Evolutionary conservation across 768 basidiomycete genomes (phyloP).

Genomic region (Sarcodon sp.): DNA sequence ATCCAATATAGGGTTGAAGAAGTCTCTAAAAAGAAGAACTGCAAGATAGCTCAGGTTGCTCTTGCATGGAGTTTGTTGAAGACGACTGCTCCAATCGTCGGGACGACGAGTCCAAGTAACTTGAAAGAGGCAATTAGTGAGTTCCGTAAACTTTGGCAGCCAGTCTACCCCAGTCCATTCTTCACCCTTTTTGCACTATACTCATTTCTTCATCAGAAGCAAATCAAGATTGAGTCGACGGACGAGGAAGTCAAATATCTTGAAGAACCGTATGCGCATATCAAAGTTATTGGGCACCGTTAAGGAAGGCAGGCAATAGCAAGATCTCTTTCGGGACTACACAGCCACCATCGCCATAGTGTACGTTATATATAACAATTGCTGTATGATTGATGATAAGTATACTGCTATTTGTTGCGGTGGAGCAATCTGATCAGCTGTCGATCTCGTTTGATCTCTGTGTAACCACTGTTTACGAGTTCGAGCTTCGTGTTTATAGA

Average conservation of each 20-base stretch:
- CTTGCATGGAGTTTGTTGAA: constrained; percentile 28
- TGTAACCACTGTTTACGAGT: too few species aligned
- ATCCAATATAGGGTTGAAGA: constrained; percentile 19
- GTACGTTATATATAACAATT: too few species aligned
- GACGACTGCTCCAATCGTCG: constrained; percentile 26
- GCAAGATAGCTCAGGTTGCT: constrained; percentile 32
- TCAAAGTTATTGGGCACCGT: constrained; percentile 28
- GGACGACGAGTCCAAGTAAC: constrained; percentile 18
- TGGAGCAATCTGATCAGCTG: too few species aligned
- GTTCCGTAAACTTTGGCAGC: not conserved
- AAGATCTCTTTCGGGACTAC: too few species aligned
- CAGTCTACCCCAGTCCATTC: too few species aligned
- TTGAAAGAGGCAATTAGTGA: constrained; percentile 22
- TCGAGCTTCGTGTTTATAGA: too few species aligned
- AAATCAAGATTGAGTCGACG: constrained; percentile 33
- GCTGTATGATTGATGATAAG: too few species aligned
- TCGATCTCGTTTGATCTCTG: too few species aligned
- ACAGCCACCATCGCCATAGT: too few species aligned
- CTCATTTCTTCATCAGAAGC: not conserved
- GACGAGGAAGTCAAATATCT: constrained; percentile 46
- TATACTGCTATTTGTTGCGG: too few species aligned
- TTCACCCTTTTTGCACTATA: too few species aligned
- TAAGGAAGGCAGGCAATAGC: too few species aligned
- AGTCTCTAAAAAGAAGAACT: constrained; percentile 23
- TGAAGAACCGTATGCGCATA: constrained; percentile 36